Evolutionary conservation across 192 early-diverging fungal genomes (phyloP).

Genomic region (Linnemannia exigua): DNA sequence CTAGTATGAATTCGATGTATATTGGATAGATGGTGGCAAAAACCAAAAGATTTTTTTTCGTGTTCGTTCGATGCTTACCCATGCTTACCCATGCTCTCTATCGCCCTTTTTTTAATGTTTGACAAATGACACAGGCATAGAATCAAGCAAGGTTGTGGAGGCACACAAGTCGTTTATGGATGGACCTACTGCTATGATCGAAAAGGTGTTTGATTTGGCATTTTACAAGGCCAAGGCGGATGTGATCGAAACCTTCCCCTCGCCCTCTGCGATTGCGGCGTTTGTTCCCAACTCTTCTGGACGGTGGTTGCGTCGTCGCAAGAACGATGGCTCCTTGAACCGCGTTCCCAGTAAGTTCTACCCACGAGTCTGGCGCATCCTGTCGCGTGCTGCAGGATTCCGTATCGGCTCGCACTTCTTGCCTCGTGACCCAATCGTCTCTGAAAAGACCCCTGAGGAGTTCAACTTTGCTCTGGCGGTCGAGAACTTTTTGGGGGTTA

Average conservation of each 20-base stretch:
- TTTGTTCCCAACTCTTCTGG: constrained; percentile 68
- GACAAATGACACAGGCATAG: constrained; percentile 22
- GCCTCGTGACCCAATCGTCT: constrained; percentile 81
- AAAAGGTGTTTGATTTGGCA: constrained; percentile 64
- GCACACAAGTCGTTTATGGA: constrained; percentile 61
- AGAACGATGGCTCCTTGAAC: constrained; percentile 90
- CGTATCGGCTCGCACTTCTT: constrained; percentile 71
- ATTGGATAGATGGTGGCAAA: neutral
- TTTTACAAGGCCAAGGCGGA: constrained; percentile 60
- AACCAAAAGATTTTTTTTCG: neutral
- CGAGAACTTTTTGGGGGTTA: constrained; percentile 79
- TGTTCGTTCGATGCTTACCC: neutral
- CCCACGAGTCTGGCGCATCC: constrained; percentile 80
- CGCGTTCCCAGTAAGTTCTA: constrained; percentile 86
- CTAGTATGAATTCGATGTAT: neutral
- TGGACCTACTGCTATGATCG: constrained; percentile 74
- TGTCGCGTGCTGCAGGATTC: constrained; percentile 73
- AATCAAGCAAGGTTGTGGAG: constrained; percentile 67
- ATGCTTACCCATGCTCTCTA: neutral
- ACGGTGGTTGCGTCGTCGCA: constrained; percentile 81
- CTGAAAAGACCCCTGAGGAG: constrained; percentile 88
- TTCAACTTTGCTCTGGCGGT: constrained; percentile 88
- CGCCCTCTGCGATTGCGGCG: constrained; percentile 57
- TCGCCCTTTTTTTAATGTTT: neutral
- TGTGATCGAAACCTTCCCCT: constrained; percentile 18